Conservation (phyloP, 768 basidiomycete genomes). For the Candolleomyces eurysporus region DNA sequence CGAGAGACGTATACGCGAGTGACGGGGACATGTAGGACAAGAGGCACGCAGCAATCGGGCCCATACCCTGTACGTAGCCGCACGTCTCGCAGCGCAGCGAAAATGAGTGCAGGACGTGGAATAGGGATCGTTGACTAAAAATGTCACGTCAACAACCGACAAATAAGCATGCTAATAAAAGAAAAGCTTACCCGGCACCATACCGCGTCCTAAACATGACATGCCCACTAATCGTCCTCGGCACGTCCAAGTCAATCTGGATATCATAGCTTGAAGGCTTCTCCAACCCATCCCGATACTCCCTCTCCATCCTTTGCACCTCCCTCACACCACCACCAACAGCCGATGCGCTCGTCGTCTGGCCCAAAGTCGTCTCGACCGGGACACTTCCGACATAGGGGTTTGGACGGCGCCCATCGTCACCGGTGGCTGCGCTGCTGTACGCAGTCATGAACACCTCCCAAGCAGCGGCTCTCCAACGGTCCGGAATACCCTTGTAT, state of each 20-base stretch:
- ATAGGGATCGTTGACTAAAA: slow-evolving; percentile 85
- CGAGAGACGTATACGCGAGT: slow-evolving; percentile 79
- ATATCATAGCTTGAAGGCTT: slow-evolving; percentile 88
- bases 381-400: not conserved
- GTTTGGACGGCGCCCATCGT: not conserved
- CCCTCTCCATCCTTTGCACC: slow-evolving; percentile 39
- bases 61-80: slow-evolving; percentile 99
- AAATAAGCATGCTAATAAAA: slow-evolving; percentile 1
- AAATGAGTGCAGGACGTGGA: slow-evolving; percentile 92
- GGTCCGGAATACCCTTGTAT: slow-evolving; percentile 96
- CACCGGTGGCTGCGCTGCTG: not conserved
- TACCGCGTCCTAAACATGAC: slow-evolving; percentile 94
- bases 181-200: slow-evolving; percentile 76
- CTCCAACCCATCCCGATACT: slow-evolving; percentile 67
- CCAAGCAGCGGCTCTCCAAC: slow-evolving; percentile 95
- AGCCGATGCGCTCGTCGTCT: slow-evolving; percentile 5
- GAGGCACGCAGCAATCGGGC: slow-evolving; percentile 91
- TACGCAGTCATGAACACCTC: slow-evolving; percentile 68
- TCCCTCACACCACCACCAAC: slow-evolving; percentile 46
- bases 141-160: not conserved
- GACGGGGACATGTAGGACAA: slow-evolving; percentile 93
- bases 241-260: slow-evolving; percentile 97
- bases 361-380: not conserved
- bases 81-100: slow-evolving; percentile 82
- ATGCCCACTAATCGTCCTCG: slow-evolving; percentile 92